These are phyloP conservation scores for Vitellaria paradoxa DNA, from an alignment of 179 eudicot species.

Conservation along the genomic window DNA sequence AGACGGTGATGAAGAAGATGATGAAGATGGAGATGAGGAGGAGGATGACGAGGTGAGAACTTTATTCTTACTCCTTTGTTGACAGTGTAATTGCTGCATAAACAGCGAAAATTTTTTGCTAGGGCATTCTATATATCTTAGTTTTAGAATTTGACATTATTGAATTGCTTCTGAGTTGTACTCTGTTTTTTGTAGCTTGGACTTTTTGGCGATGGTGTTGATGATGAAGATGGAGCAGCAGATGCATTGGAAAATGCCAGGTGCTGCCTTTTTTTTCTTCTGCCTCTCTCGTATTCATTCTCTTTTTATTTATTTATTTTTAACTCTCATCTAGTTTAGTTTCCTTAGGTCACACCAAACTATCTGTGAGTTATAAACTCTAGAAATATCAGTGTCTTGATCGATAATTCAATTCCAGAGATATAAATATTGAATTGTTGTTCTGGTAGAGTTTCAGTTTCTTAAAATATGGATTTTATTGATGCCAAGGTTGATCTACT, in stretches of 20 bases:
- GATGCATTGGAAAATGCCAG: slow-evolving; percentile 43
- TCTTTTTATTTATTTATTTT: neutral
- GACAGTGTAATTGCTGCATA: neutral
- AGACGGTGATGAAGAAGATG: slow-evolving; percentile 26
- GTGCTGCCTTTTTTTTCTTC: slow-evolving; percentile 25
- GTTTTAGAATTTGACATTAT: neutral
- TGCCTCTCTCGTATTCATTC: neutral
- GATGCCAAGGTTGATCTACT: neutral
- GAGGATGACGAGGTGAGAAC: slow-evolving; percentile 40
- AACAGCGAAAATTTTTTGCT: neutral
- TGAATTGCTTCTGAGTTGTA: slow-evolving; percentile 8
- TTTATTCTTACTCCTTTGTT: neutral
- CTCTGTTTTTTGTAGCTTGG: slow-evolving; percentile 49
- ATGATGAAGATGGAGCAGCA: slow-evolving; percentile 41
- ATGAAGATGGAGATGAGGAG: slow-evolving; percentile 35
- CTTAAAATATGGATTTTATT: neutral
- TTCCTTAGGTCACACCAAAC: neutral
- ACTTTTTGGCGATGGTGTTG: slow-evolving; percentile 46
- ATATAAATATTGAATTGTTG: neutral
- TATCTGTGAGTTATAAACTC: neutral
- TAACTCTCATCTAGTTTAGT: neutral
- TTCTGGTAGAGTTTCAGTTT: neutral
- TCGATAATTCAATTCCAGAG: neutral
- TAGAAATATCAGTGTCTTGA: neutral
- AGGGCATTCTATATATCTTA: neutral